Evolutionary conservation across 2,329 filamentous ascomycete species (phyloP).

Genomic region (Arthrobotrys musiformis): DNA sequence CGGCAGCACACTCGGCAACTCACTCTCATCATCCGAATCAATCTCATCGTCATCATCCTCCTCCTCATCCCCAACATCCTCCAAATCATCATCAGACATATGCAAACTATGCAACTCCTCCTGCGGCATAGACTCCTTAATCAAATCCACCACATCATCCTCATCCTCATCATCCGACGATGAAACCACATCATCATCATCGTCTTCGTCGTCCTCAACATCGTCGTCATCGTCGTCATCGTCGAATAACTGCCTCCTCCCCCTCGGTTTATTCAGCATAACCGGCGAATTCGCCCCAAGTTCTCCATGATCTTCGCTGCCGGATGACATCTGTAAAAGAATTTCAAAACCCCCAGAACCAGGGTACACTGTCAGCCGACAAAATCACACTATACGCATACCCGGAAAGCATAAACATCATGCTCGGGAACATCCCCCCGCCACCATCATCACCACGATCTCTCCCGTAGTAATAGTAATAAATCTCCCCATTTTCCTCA

Average conservation of each 20-base stretch:
- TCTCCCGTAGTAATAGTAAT: conserved; percentile 6
- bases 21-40: conserved; percentile 50
- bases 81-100: conserved; percentile 52
- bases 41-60: conserved; percentile 27
- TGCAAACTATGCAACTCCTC: conserved; percentile 51
- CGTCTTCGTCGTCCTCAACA: conserved; percentile 26
- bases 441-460: background rate
- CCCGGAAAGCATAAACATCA: conserved; percentile 21
- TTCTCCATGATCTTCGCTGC: conserved; percentile 53
- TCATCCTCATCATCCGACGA: conserved; percentile 51
- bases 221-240: conserved; percentile 26
- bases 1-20: conserved; percentile 46
- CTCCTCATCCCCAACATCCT: conserved; percentile 47
- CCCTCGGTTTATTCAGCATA: conserved; percentile 27
- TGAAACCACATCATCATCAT: conserved; percentile 33
- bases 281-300: conserved; percentile 41
- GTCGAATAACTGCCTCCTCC: conserved; percentile 27
- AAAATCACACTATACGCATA: conserved; percentile 4
- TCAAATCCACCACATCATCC: conserved; percentile 52
- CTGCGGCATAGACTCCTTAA: conserved; percentile 48
- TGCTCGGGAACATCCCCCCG: conserved; percentile 10
- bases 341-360: conserved; percentile 15
- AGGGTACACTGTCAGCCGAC: conserved; percentile 24
- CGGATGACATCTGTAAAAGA: conserved; percentile 45
- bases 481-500: background rate